Conservation (phyloP, 169 alveolate genomes). For the Plasmodium coatneyi region DNA sequence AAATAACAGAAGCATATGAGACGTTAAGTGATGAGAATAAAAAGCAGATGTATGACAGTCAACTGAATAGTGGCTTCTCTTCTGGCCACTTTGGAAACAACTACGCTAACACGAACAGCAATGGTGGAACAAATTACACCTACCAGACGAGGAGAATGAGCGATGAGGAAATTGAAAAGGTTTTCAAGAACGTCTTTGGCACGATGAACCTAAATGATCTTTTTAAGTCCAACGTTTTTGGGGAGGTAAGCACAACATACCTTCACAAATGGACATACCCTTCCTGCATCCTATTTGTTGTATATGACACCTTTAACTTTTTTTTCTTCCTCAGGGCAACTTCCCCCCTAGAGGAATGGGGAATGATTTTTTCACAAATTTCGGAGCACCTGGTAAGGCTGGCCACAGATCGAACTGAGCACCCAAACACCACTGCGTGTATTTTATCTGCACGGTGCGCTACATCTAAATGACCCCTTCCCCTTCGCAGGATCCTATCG, state of each 20-base stretch:
- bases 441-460: too few species aligned
- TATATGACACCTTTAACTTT: not conserved
- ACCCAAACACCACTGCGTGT: not conserved
- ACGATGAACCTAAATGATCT: slow-evolving; percentile 58
- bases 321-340: not conserved
- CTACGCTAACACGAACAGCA: not conserved
- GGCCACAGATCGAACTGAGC: not conserved
- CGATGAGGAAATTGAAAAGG: slow-evolving; percentile 72
- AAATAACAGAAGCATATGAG: slow-evolving; percentile 96
- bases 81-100: not conserved
- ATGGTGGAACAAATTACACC: slow-evolving; percentile 6
- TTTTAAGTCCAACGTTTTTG: slow-evolving; percentile 43
- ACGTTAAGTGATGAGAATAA: slow-evolving; percentile 95
- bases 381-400: not conserved
- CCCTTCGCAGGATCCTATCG: not conserved
- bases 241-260: slow-evolving; percentile 22
- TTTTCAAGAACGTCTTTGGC: slow-evolving; percentile 69
- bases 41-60: slow-evolving; percentile 91
- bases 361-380: not conserved
- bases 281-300: not conserved
- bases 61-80: slow-evolving; percentile 57
- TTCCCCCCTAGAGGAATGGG: not conserved
- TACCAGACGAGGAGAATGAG: slow-evolving; percentile 56
- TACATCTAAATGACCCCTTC: too few species aligned
- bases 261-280: not conserved